phyloP scores from a whole-genome alignment of 345 rosid species.

The Rhodomyrtus tomentosa region DNA sequence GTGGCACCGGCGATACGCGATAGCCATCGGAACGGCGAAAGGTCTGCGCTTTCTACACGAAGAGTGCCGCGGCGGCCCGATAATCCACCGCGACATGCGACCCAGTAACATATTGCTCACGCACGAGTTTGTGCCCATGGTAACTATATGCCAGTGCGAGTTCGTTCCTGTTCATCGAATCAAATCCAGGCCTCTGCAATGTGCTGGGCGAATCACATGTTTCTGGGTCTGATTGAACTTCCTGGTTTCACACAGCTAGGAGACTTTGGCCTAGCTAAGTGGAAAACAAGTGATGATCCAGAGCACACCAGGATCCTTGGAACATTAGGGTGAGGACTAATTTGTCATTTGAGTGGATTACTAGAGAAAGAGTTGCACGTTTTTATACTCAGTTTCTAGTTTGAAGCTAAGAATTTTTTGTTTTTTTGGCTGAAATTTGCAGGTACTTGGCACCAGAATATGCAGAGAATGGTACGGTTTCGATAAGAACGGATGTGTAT shows the following conservation, averaged over 20 bases:
- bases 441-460: constrained; percentile 64
- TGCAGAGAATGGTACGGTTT: constrained; percentile 44
- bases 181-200: background rate
- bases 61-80: constrained; percentile 55
- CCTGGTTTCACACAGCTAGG: constrained; percentile 28
- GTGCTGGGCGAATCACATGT: background rate
- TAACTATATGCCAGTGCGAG: constrained; percentile 1
- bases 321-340: constrained; percentile 40
- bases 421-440: background rate
- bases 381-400: background rate
- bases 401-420: background rate
- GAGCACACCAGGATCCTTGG: constrained; percentile 48
- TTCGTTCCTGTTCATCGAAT: background rate
- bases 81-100: constrained; percentile 47
- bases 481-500: constrained; percentile 52
- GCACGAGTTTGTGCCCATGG: constrained; percentile 61
- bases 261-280: constrained; percentile 63
- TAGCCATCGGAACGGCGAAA: constrained; percentile 50
- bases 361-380: background rate
- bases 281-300: constrained; percentile 41
- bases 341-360: background rate
- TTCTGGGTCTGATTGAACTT: background rate
- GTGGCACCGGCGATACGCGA: constrained; percentile 48
- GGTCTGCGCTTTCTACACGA: constrained; percentile 54
- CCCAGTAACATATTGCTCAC: constrained; percentile 59